Evolutionary conservation across 495 filamentous ascomycete genomes (phyloP), one percentile per base, ranked within the genome.

Genomic region (Polyplosphaeria fusca): DNA sequence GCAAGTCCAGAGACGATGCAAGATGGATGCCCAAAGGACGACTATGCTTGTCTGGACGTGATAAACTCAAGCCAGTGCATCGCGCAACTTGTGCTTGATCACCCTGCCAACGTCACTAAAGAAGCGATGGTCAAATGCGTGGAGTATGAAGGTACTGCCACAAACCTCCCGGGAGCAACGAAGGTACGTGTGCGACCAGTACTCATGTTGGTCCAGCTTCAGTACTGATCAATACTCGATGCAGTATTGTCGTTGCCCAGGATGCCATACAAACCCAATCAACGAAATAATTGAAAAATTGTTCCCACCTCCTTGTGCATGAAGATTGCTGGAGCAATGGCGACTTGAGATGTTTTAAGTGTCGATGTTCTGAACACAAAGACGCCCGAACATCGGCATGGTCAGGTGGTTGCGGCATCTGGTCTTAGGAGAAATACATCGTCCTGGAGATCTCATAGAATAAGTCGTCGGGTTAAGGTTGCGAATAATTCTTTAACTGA

Each of bases 61-160:
- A 72, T 72, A 14, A 70, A 70, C 62, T 61, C 58, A 2, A 67
- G 64, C 47, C 68, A 70, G 45, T 72, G 70, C 41, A 52, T 72
- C 27, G 68, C 63, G 52, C 66, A 70, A 38, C 3, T 70, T n/a
- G 45, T 71, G 23, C 32, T 68, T 22, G 67, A 71, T 13, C 39
- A 66, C 19, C 45, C 19, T 0, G 20, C 47, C 18, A 41, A 52
- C 5, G 37, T 64, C 16, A 67, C 68, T 0, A 63, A 55, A 38
- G 68, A 63, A 7, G 51, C 54, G 4, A 4, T 72, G 48, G 47
- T 61, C 0, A 67, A 68, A 39, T 72, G 70, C 48, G 68, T 72
- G 11, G 62, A 65, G 25, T 59, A 66, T 40, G 64, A 70, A n/a
- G 70, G 68, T 1, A 64, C 49, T 13, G 60, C 58, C 12, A 65